Percentiles rank a stretch among this genome's conserved stretches.
These are phyloP conservation scores for Termitomyces sp. DNA, from an alignment of 768 basidiomycete genomes.

Conservation along the genomic window DNA sequence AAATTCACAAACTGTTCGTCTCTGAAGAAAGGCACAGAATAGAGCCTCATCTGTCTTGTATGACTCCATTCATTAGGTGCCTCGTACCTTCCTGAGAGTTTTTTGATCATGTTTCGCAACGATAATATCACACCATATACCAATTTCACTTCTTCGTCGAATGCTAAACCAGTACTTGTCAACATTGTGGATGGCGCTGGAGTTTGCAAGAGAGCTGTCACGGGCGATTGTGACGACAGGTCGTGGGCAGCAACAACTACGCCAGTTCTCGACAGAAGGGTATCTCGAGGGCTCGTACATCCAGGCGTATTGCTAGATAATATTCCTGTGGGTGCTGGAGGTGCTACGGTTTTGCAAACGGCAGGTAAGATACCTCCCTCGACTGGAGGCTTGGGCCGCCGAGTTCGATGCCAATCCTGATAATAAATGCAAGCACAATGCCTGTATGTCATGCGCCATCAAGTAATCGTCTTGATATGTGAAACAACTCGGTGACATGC, in stretches of 20 bases:
- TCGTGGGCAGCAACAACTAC: slow-evolving; percentile 62
- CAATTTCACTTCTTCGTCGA: slow-evolving; percentile 96
- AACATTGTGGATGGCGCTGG: slow-evolving; percentile 24
- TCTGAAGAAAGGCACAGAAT: slow-evolving; percentile 31
- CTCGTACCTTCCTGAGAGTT: slow-evolving; percentile 77
- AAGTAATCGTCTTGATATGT: slow-evolving; percentile 7
- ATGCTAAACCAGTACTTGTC: slow-evolving; percentile 63
- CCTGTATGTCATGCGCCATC: slow-evolving; percentile 32
- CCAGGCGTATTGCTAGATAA: slow-evolving; percentile 28
- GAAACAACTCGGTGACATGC: slow-evolving; percentile 30
- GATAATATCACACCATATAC: slow-evolving; percentile 95
- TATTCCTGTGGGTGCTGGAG: slow-evolving; percentile 24
- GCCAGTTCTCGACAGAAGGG: slow-evolving; percentile 58
- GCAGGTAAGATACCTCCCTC: slow-evolving; percentile 73
- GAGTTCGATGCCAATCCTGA: slow-evolving; percentile 89
- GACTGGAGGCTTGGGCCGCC: slow-evolving; percentile 64
- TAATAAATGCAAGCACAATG: slow-evolving; percentile 94
- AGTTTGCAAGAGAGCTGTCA: slow-evolving; percentile 31
- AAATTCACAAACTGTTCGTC: slow-evolving; percentile 91
- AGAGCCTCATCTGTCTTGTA: neutral
- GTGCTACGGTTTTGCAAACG: slow-evolving; percentile 67
- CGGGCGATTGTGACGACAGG: slow-evolving; percentile 24
- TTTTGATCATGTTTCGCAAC: slow-evolving; percentile 91
- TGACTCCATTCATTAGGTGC: neutral
- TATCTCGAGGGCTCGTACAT: slow-evolving; percentile 59